Evolutionary conservation across 1,284 basidiomycete species (phyloP).

Genomic region (Vanrija sp.): DNA sequence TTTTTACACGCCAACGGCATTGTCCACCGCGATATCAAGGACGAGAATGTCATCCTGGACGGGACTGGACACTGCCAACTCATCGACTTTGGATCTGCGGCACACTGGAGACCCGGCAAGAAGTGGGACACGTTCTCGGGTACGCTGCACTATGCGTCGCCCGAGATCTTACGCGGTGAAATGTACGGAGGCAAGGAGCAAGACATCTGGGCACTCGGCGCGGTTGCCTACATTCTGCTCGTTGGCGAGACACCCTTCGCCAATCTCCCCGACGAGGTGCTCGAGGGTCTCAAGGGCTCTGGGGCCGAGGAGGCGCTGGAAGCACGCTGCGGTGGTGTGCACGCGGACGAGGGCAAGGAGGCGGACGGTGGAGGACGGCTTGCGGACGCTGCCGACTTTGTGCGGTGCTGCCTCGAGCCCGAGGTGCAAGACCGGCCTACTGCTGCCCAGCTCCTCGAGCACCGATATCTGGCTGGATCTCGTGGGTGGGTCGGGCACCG

Average conservation of each 20-base stretch:
- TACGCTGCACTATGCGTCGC: slow-evolving; percentile 93
- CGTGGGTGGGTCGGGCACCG: slow-evolving; percentile 41
- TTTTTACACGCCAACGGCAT: slow-evolving; percentile 89
- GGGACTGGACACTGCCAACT: slow-evolving; percentile 66
- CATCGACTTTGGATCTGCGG: slow-evolving; percentile 81
- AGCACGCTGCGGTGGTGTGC: slow-evolving; percentile 32
- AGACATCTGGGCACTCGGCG: slow-evolving; percentile 98
- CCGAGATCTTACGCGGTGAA: slow-evolving; percentile 92
- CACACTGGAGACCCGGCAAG: slow-evolving; percentile 71
- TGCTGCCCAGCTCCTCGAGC: slow-evolving; percentile 39
- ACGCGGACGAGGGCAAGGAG: slow-evolving; percentile 37
- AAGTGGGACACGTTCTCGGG: slow-evolving; percentile 86
- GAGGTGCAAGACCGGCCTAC: slow-evolving; percentile 38
- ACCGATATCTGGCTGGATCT: slow-evolving; percentile 39
- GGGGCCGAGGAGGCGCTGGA: slow-evolving; percentile 33
- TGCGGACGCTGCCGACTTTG: slow-evolving; percentile 44
- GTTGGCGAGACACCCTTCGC: slow-evolving; percentile 94
- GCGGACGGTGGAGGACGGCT: slow-evolving; percentile 44
- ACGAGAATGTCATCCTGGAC: slow-evolving; percentile 79
- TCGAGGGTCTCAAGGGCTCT: slow-evolving; percentile 31
- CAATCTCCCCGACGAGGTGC: slow-evolving; percentile 44
- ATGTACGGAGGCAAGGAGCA: slow-evolving; percentile 94
- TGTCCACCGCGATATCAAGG: slow-evolving; percentile 98
- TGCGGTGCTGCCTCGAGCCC: slow-evolving; percentile 44
- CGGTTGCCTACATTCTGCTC: slow-evolving; percentile 91